A percentile compares a stretch with the other conserved stretches of the same genome.
These are phyloP conservation scores for Isoetes taiwanensis DNA, from an alignment of 75 land plant genomes.

Conservation along the genomic window DNA sequence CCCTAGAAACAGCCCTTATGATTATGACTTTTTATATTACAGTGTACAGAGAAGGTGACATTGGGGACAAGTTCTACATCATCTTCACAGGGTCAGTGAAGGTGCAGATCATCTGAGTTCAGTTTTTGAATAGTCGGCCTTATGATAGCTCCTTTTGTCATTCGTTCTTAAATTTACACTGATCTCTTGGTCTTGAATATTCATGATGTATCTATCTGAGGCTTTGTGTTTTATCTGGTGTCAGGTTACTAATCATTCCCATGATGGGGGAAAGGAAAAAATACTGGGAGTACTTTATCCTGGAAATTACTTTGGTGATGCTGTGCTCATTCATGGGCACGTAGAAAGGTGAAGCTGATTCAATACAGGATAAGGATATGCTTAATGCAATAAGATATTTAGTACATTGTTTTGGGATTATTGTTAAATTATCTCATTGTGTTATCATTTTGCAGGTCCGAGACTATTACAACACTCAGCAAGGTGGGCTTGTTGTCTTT, in stretches of 20 bases:
- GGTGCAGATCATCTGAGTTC: constrained; percentile 6
- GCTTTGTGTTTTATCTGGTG: no score
- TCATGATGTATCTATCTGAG: no score
- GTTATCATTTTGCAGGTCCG: constrained; percentile 3
- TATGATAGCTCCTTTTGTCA: neutral
- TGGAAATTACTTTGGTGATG: constrained; percentile 15
- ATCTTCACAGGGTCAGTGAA: constrained; percentile 29
- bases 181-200: no score
- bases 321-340: neutral
- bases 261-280: constrained; percentile 2
- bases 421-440: neutral
- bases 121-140: neutral
- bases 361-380: no score
- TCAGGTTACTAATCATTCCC: no score
- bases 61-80: constrained; percentile 17
- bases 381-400: neutral
- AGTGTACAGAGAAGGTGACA: constrained; percentile 20
- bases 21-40: constrained; percentile 4
- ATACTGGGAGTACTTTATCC: neutral
- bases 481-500: neutral
- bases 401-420: neutral
- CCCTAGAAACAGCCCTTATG: neutral
- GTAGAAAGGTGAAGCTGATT: neutral
- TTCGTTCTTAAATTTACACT: no score
- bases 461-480: constrained; percentile 2